Percentiles rank a stretch among this genome's conserved stretches.
These are phyloP conservation scores for Trypanosomatidae sp. DNA, from an alignment of 208 protist genomes.

Conservation along the genomic window DNA sequence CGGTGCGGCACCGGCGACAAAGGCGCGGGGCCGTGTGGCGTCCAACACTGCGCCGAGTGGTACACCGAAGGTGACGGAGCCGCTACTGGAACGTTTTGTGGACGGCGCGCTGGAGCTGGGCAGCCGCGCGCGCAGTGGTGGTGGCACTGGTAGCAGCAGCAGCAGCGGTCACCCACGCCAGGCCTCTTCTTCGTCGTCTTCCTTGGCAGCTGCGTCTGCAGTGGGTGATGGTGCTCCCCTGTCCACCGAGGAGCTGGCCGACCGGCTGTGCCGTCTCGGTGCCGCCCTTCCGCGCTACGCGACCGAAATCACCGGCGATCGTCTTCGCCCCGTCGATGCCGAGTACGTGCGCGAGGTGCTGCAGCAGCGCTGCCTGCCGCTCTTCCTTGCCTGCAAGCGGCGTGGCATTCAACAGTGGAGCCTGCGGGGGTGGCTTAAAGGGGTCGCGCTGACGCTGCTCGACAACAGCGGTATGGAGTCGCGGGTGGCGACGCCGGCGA, in stretches of 20 bases:
- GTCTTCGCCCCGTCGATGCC: constrained; percentile 24
- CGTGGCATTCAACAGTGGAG: constrained; percentile 46
- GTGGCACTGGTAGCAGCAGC: no score
- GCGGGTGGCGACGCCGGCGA: constrained; percentile 19
- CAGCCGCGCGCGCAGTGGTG: no score
- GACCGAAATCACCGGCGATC: constrained; percentile 20
- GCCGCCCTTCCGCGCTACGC: constrained; percentile 33
- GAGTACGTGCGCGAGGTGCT: constrained; percentile 30
- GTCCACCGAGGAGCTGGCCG: constrained; percentile 52
- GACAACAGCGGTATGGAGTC: constrained; percentile 32
- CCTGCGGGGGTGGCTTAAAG: constrained; percentile 34
- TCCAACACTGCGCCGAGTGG: neutral
- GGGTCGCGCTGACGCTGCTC: constrained; percentile 20
- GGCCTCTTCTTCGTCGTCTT: neutral
- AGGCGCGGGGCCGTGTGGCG: neutral
- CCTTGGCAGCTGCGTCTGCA: neutral
- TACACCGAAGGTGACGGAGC: constrained; percentile 10
- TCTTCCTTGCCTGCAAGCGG: constrained; percentile 34
- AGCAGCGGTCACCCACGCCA: no score
- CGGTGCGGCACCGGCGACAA: neutral
- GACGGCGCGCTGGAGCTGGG: constrained; percentile 27
- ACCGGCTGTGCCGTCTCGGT: constrained; percentile 61
- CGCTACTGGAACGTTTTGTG: no score
- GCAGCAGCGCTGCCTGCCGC: constrained; percentile 27
- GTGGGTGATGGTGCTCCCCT: neutral